Conservation (phyloP, 2,329 filamentous ascomycete species). For the Cercospora citrullina region DNA sequence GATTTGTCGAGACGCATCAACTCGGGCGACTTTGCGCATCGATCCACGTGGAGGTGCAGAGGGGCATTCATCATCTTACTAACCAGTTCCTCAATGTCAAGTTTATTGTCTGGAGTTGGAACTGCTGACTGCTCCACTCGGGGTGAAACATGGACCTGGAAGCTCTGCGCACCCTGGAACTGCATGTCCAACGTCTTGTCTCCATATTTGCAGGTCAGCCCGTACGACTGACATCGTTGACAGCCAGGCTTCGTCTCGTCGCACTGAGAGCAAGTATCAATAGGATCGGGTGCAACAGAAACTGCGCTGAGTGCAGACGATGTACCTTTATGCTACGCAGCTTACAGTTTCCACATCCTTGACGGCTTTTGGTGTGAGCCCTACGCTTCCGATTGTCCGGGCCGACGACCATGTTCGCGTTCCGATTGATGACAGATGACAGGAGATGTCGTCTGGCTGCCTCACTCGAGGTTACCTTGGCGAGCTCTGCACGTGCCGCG, state of each 20-base stretch:
- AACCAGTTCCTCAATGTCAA: constrained; percentile 13
- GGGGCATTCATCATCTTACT: constrained; percentile 23
- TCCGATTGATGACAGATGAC: not conserved
- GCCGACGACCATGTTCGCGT: constrained; percentile 14
- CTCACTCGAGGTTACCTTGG: constrained; percentile 2
- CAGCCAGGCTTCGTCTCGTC: constrained; percentile 56
- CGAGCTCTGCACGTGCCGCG: not conserved
- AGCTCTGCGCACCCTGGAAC: constrained; percentile 28
- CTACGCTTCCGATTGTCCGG: constrained; percentile 25
- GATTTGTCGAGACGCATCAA: constrained; percentile 23
- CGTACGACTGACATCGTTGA: constrained; percentile 49
- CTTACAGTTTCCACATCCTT: constrained; percentile 60
- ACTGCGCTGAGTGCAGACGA: not conserved
- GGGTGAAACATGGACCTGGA: constrained; percentile 20
- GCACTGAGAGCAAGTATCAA: constrained; percentile 44
- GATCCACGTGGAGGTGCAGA: constrained; percentile 20
- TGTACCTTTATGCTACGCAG: constrained; percentile 54
- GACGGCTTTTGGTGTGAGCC: constrained; percentile 55
- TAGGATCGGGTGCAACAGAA: not conserved
- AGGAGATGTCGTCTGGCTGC: constrained; percentile 3
- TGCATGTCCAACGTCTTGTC: constrained; percentile 26
- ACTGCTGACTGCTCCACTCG: not conserved
- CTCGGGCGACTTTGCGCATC: constrained; percentile 9
- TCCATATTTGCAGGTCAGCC: constrained; percentile 53
- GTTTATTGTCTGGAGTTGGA: constrained; percentile 8